These are phyloP conservation scores for Magnusiomyces fungicola DNA, from an alignment of 1,139 yeast genomes.

Conservation along the genomic window DNA sequence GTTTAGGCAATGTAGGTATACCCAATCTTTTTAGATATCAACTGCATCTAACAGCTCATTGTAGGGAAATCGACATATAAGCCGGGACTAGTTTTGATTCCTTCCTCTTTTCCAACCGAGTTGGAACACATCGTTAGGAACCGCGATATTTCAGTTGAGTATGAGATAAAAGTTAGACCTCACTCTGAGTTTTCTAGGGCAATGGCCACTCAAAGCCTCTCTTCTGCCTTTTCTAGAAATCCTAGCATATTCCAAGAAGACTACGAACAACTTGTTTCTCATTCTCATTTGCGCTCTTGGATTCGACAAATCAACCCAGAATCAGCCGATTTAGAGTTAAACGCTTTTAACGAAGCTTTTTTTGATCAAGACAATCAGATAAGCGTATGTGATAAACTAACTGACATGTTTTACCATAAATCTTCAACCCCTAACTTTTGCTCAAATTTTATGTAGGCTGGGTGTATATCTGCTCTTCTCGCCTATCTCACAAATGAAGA, in stretches of 20 bases:
- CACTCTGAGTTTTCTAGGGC: conserved; percentile 11
- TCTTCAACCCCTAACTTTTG: background rate
- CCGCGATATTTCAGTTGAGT: conserved; percentile 9
- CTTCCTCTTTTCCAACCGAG: conserved; percentile 10
- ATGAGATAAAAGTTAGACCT: conserved; percentile 10
- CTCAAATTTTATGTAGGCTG: background rate
- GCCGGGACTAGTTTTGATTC: conserved; percentile 7
- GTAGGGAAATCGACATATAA: conserved; percentile 7
- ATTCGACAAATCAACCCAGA: conserved; percentile 7
- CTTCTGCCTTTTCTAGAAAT: conserved; percentile 7
- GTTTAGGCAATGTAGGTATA: conserved; percentile 8
- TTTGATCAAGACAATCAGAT: conserved; percentile 13
- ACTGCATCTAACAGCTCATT: background rate
- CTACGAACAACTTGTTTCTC: conserved; percentile 10
- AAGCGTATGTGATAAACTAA: conserved; percentile 8
- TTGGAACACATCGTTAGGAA: conserved; percentile 8
- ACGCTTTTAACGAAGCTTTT: conserved; percentile 10
- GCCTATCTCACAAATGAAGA: conserved; percentile 7
- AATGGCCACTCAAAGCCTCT: conserved; percentile 10
- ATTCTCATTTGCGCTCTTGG: conserved; percentile 6
- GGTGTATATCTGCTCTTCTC: conserved; percentile 13
- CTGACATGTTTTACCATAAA: background rate
- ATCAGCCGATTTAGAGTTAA: conserved; percentile 6
- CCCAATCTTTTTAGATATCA: background rate
- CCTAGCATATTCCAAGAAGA: conserved; percentile 11